These are phyloP conservation scores for Nigrograna mackinnonii DNA, from an alignment of 2,329 filamentous ascomycete species.

Conservation along the genomic window DNA sequence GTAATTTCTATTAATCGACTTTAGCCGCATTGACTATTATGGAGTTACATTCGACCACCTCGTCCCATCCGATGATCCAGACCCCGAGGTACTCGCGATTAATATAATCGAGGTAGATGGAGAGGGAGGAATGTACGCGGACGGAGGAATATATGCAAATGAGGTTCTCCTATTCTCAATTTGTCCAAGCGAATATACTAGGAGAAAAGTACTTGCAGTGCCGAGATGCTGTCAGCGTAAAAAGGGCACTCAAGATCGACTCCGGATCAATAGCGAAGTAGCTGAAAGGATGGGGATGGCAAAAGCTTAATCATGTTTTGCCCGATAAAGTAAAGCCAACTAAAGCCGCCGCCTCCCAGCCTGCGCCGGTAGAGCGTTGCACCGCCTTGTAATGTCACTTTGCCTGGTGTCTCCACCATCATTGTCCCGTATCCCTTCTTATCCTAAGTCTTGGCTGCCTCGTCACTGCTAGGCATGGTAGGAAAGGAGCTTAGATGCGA, in stretches of 20 bases:
- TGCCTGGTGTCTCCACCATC: no score
- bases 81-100: constrained; percentile 47
- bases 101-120: constrained; percentile 49
- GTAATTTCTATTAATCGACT: background rate
- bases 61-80: constrained; percentile 36
- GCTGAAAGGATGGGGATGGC: no score
- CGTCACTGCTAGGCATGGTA: no score
- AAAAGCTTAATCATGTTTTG: no score
- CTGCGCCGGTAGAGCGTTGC: no score
- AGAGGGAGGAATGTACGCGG: constrained; percentile 13
- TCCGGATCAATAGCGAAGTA: constrained; percentile 34
- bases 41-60: constrained; percentile 48
- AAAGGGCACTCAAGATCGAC: constrained; percentile 40
- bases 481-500: no score
- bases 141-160: constrained; percentile 40
- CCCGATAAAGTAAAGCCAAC: no score
- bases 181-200: constrained; percentile 41
- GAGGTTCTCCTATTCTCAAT: constrained; percentile 37
- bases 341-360: no score
- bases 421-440: no score
- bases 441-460: no score
- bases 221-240: constrained; percentile 47
- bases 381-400: no score
- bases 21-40: constrained; percentile 42
- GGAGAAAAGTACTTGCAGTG: constrained; percentile 46